Base-by-base conservation (phyloP, 331 rosid genomes). In the Ulmus americana region DNA sequence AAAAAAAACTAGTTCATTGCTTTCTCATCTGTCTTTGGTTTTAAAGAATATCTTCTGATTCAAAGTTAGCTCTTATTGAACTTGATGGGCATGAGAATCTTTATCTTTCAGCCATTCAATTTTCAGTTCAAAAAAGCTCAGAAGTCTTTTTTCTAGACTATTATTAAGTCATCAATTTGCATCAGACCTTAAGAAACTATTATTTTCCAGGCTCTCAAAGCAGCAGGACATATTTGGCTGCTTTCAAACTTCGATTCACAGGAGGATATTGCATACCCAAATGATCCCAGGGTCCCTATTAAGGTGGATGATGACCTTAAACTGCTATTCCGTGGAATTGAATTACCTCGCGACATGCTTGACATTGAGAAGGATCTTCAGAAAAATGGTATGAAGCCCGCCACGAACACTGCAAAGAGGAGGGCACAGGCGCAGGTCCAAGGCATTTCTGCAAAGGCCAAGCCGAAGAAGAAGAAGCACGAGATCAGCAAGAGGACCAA, bases 201-300 rank as follows among this genome's bases (percentile, higher is more conserved):
- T 69, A 47, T 69, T 78, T 71, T 65, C 3, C 46, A 94, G 97
- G 84, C 72, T 75, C 74, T 89, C 76, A 89, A 89, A 81, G 90
- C 81, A 62, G 79, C 88, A 8, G 86, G 97, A 70, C 91, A 85
- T 72, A 83, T 94, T 63, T 94, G 97, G 99, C 86, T 94, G 41
- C 35, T 28, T 28, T 87, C 96, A 16, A 90, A 94, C 90, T 87
- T 85, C 10, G 99, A 94, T 77, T 94, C 99, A 62, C 99, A 87
- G 74, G 99, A 90, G 84, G 97, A 94, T 74, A 87, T 87, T 41
- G 95, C 97, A n/a, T 85, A 87, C 73, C 99, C 99, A 40, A 94
- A 94, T 58, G 96, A 90, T 45, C 99, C 95, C 6, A 76, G 83
- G 74, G 85, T 87, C 45, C 80, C 87, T 16, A 70, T 82, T 39